Percentiles rank a stretch among this genome's conserved stretches.
Conservation (phyloP, 345 rosid genomes). For the Brassica cretica region DNA sequence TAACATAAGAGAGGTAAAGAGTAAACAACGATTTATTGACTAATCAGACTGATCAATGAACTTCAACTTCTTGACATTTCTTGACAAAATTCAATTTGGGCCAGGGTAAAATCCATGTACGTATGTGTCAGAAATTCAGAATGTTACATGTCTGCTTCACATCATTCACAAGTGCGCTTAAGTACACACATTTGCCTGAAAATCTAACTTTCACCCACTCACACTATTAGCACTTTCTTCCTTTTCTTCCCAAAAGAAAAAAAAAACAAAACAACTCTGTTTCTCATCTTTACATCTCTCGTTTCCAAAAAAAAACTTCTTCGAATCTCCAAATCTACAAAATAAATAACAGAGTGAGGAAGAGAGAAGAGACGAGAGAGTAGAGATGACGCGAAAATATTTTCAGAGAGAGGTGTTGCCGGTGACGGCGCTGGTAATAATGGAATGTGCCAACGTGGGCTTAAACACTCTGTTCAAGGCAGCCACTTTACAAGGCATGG, state of each 20-base stretch:
- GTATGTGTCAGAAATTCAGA: not conserved
- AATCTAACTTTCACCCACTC: slow-evolving; percentile 36
- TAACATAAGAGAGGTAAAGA: not conserved
- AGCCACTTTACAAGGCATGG: slow-evolving; percentile 82
- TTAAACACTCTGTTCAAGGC: slow-evolving; percentile 84
- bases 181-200: slow-evolving; percentile 10
- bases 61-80: not conserved
- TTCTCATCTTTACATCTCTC: slow-evolving; percentile 14
- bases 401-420: slow-evolving; percentile 62
- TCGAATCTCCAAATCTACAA: slow-evolving; percentile 22
- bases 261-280: slow-evolving; percentile 18
- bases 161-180: slow-evolving; percentile 1
- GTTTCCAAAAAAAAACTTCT: not conserved
- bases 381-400: slow-evolving; percentile 46
- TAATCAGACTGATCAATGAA: not conserved
- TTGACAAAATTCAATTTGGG: not conserved
- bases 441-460: slow-evolving; percentile 72
- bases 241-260: not conserved
- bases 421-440: slow-evolving; percentile 60
- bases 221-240: not conserved
- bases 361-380: slow-evolving; percentile 5
- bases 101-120: not conserved
- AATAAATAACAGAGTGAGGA: not conserved
- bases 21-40: not conserved
- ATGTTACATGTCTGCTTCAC: slow-evolving; percentile 15